Evolutionary conservation across 2,329 filamentous ascomycete genomes (phyloP).

Genomic region (Penicillium sp.): DNA sequence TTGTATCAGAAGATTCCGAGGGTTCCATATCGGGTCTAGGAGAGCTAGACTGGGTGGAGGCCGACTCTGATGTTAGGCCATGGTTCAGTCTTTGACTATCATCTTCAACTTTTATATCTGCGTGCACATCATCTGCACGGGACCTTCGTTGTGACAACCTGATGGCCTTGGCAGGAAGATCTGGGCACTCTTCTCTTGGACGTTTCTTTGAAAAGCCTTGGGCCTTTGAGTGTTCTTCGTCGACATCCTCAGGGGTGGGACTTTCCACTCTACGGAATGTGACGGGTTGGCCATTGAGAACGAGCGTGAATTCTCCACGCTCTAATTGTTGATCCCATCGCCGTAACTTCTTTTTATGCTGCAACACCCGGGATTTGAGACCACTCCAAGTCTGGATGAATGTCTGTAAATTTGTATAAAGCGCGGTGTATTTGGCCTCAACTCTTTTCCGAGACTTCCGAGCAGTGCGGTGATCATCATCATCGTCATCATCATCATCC

Average conservation of each 20-base stretch:
- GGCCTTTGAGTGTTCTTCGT: background rate
- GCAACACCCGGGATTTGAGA: conserved; percentile 34
- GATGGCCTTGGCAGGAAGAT: background rate
- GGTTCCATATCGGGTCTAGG: conserved; percentile 2
- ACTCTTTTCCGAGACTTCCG: conserved; percentile 22
- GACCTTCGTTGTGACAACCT: background rate
- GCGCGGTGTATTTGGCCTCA: conserved; percentile 32
- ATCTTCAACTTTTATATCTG: background rate
- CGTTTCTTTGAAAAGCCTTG: conserved; percentile 2
- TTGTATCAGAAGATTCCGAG: conserved; percentile 10
- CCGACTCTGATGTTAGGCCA: conserved; percentile 10
- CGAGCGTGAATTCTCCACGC: conserved; percentile 32
- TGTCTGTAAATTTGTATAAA: conserved; percentile 34
- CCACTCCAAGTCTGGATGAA: conserved; percentile 29
- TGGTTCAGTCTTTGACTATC: background rate
- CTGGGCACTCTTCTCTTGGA: background rate
- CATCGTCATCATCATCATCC: conserved; percentile 22
- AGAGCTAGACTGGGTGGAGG: conserved; percentile 19
- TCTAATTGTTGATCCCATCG: conserved; percentile 33
- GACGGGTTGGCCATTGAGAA: conserved; percentile 28
- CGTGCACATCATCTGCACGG: background rate
- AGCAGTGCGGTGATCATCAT: conserved; percentile 13
- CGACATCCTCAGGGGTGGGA: background rate
- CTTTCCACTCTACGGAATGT: conserved; percentile 29
- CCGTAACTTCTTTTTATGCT: conserved; percentile 36